Conservation (phyloP, 495 filamentous ascomycete species). For the Parachaetomium inaequale region DNA sequence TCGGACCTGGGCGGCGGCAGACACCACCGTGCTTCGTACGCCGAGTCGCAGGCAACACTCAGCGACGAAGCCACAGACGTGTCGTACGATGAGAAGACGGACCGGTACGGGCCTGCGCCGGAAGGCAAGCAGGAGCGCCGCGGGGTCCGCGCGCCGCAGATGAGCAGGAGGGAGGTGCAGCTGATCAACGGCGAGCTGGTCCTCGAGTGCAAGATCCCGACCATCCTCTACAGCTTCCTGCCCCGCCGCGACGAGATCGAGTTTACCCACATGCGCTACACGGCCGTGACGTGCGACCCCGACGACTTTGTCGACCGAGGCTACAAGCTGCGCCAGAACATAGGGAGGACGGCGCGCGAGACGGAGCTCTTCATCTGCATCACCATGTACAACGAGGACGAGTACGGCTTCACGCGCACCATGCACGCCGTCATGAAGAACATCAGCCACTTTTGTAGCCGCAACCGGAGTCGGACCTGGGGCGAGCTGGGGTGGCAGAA, state of each 20-base stretch:
- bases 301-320: constrained; percentile 86
- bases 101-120: constrained; percentile 85
- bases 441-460: constrained; percentile 90
- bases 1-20: constrained; percentile 48
- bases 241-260: constrained; percentile 88
- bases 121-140: constrained; percentile 77
- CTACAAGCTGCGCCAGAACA: constrained; percentile 95
- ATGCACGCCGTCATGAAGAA: constrained; percentile 99
- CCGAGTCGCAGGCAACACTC: constrained; percentile 53
- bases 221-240: constrained; percentile 92
- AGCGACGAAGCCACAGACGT: constrained; percentile 31
- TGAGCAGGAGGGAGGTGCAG: constrained; percentile 89
- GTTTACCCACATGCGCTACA: constrained; percentile 99
- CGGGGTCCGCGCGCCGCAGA: constrained; percentile 79
- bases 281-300: constrained; percentile 97
- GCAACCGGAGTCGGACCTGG: constrained; percentile 91
- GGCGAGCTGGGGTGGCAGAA: constrained; percentile 98
- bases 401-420: constrained; percentile 91
- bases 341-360: constrained; percentile 78
- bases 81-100: constrained; percentile 56
- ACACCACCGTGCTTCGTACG: constrained; percentile 55
- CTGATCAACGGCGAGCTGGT: constrained; percentile 97
- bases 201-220: constrained; percentile 97
- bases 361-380: constrained; percentile 98
- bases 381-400: constrained; percentile 99